Base-by-base conservation (phyloP, 139 green algal genomes). In the Micractinium sp. region DNA sequence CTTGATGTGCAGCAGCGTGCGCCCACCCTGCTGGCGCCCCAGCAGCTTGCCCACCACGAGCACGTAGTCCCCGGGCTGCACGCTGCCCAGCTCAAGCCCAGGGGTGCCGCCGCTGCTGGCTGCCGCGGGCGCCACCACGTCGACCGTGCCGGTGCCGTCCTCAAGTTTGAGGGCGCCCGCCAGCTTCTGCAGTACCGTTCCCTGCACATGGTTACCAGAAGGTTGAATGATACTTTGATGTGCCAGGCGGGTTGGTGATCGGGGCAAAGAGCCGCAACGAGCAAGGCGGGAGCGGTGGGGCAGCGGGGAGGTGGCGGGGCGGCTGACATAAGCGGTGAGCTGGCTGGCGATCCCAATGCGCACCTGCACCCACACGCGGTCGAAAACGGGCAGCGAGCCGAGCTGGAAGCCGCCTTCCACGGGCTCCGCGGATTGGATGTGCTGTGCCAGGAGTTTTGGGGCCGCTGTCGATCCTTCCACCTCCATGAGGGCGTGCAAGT, bases 331-430 rank as follows among this genome's bases (percentile, higher is more conserved):
- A 19, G 80, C 38, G 60, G n/a, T 15, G 47, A 39, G 39, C 27
- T 38, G 9, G 53, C 35, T 27, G 41, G 41, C 79, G 47, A 67
- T 85, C 47, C 3, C 7, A 3, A 16, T 60, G 22, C 35, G 60
- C 18, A 88, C 87, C 87, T 90, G 87, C 19, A 90, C 67, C 80
- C 81, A 87, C 1, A 69, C 80, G 61, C 87, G 66, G 19, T 90
- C 87, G 41, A 83, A 90, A 7, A 31, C 18, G 16, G 39, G 85
- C 56, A 76, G 60, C 31, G 47, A 23, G 13, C 3, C 41, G 35
- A 79, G 38, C 60, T 22, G 31, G n/a, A 89, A 73, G 71, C 71
- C 85, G 47, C 73, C 85, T 14, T 63, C 36, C 14, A 5, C 25
- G 20, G 27, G 41, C 76, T 71, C 29, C 18, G 22, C 69, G 23